Evolutionary conservation across 176 grass and related monocot genomes (phyloP), one percentile per base, ranked within the genome.

Genomic region (Eragrostis nindensis): DNA sequence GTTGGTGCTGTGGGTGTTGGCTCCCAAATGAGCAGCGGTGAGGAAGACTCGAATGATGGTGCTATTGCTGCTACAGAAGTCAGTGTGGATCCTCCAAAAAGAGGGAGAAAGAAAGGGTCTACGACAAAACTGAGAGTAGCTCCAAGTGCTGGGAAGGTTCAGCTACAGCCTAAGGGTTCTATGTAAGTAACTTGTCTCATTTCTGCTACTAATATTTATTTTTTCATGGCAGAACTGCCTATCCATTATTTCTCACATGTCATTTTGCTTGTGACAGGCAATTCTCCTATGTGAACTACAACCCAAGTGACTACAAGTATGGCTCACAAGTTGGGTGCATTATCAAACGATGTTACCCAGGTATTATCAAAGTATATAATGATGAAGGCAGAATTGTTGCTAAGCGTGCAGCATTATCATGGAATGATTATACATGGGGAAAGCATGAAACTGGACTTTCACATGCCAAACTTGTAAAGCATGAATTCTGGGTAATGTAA

Each of bases 401-500:
- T 56, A 2, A 7, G 12, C 18, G 54, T 2, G 30, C 71, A 1
- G 4, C 71, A 39, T 15, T 56, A 3, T 56, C 71, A n/a, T 73
- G 70, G 70, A 73, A 39, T 54, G 70, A 39, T 55, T 73, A 73
- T 39, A 38, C 36, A n/a, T 73, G 48, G 48, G 21, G 36, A 73
- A 54, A n/a, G 17, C 2, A 73, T 22, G 29, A 1, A n/a, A 4
- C 32, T 73, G 70, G 70, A 19, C 19, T 53, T 0, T 73, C 27
- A 2, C 30, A 53, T 73, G 70, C 70, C 16, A 52, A 16, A 73
- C 50, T 19, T 21, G 70, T 73, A 10, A 73, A 73, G 70, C 16
- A 26, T 5, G 27, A 73, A 30, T 73, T 73, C 4, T 53, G 47
- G 70, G 70, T 73, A 73, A 73, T 48, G 16, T 22, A 22, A 42